These are phyloP conservation scores for Hylodesmum podocarpum DNA, from an alignment of 306 rosid species.

Conservation along the genomic window DNA sequence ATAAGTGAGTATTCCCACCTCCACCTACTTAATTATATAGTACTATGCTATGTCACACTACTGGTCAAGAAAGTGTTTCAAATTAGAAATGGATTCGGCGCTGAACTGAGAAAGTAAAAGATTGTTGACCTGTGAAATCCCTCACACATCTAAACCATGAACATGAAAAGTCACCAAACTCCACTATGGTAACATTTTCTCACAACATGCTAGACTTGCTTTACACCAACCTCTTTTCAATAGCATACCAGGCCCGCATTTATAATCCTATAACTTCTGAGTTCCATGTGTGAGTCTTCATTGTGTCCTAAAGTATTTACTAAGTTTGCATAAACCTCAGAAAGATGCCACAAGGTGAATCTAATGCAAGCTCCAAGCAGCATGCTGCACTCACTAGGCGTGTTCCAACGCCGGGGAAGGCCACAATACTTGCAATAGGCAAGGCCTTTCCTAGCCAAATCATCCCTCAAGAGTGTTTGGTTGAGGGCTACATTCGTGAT, in stretches of 20 bases:
- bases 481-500: slow-evolving; percentile 88
- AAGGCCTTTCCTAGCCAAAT: slow-evolving; percentile 89
- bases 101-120: slow-evolving; percentile 38
- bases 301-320: slow-evolving; percentile 4
- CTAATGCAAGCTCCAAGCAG: slow-evolving; percentile 30
- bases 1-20: background rate
- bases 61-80: background rate
- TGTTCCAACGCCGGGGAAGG: slow-evolving; percentile 64
- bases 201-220: slow-evolving; percentile 53
- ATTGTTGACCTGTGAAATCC: slow-evolving; percentile 31
- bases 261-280: slow-evolving; percentile 31
- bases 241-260: slow-evolving; percentile 33
- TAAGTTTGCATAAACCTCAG: background rate
- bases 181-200: slow-evolving; percentile 34
- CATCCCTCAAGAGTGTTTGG: slow-evolving; percentile 94
- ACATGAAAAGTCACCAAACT: slow-evolving; percentile 44
- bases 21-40: background rate
- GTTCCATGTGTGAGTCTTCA: slow-evolving; percentile 30
- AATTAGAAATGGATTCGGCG: slow-evolving; percentile 39
- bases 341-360: slow-evolving; percentile 57
- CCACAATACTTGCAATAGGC: slow-evolving; percentile 85
- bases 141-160: slow-evolving; percentile 48
- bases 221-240: slow-evolving; percentile 68
- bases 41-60: background rate
- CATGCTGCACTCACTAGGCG: slow-evolving; percentile 37